These are phyloP conservation scores for Neocucurbitaria cava DNA, from an alignment of 2,329 filamentous ascomycete genomes.

Conservation along the genomic window DNA sequence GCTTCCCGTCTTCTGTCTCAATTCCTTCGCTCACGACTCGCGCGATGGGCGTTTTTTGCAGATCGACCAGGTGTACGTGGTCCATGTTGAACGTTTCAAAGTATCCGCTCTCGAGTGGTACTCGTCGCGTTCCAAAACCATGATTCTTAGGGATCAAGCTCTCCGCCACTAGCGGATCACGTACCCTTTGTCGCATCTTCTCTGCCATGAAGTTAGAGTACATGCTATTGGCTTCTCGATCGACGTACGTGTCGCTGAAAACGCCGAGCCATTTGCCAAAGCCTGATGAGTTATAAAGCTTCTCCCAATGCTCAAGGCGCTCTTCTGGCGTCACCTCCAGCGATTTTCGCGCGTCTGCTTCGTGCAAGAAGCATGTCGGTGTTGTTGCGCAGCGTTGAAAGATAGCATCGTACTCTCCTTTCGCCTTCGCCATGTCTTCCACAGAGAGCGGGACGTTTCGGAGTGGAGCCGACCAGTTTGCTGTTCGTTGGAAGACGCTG, in stretches of 20 bases:
- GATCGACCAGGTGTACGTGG: slow-evolving; percentile 49
- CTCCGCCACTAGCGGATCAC: slow-evolving; percentile 53
- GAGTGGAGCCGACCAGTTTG: slow-evolving; percentile 65
- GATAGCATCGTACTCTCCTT: slow-evolving; percentile 42
- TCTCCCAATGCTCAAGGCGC: slow-evolving; percentile 37
- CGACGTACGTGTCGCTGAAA: slow-evolving; percentile 33
- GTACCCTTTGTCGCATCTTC: slow-evolving; percentile 43
- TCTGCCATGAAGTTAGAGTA: slow-evolving; percentile 32
- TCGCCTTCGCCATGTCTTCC: slow-evolving; percentile 43
- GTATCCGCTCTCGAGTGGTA: slow-evolving; percentile 50
- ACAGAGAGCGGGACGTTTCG: slow-evolving; percentile 14
- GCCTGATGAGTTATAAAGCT: slow-evolving; percentile 45
- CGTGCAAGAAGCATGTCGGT: slow-evolving; percentile 41
- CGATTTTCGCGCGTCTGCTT: slow-evolving; percentile 34
- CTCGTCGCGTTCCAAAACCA: slow-evolving; percentile 50
- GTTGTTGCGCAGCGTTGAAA: slow-evolving; percentile 32
- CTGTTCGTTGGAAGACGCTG: slow-evolving; percentile 1
- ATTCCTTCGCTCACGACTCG: slow-evolving; percentile 46
- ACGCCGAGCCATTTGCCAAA: slow-evolving; percentile 45
- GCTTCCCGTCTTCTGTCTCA: slow-evolving; percentile 42
- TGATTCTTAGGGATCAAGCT: slow-evolving; percentile 49
- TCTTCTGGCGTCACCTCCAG: slow-evolving; percentile 45
- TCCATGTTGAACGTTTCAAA: slow-evolving; percentile 50
- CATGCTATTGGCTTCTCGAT: slow-evolving; percentile 25
- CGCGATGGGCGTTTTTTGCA: slow-evolving; percentile 46